Percentiles rank a stretch among this genome's conserved stretches.
phyloP scores from a whole-genome alignment of 1,284 basidiomycete species.

The Leucoagaricus sp. region DNA sequence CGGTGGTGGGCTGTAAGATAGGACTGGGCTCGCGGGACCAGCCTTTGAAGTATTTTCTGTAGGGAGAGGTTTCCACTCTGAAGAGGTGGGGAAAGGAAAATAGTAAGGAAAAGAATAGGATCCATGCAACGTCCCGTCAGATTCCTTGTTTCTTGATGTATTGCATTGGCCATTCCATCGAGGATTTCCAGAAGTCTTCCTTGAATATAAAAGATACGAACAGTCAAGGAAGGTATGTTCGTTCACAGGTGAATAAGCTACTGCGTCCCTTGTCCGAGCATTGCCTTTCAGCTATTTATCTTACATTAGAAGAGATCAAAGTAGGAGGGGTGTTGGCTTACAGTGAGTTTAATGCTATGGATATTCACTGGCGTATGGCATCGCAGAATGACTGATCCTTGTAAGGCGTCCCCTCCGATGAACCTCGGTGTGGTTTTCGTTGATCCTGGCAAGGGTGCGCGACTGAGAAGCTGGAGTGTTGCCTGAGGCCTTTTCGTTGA shows the following conservation, averaged over 20 bases:
- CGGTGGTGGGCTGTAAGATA: background rate
- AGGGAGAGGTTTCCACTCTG: slow-evolving; percentile 10
- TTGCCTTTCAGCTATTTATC: background rate
- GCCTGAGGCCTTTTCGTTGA: background rate
- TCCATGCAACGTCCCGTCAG: slow-evolving; percentile 25
- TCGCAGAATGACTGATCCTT: background rate
- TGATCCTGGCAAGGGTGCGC: background rate
- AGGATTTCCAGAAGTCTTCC: slow-evolving; percentile 14
- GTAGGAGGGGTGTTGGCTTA: background rate
- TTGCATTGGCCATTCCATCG: background rate
- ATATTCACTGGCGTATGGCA: background rate
- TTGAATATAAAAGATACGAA: background rate
- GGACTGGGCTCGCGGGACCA: background rate
- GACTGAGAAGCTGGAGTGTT: background rate
- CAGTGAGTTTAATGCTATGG: slow-evolving; percentile 1
- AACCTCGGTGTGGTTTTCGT: background rate
- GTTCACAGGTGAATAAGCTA: background rate
- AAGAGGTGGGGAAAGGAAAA: slow-evolving; percentile 24
- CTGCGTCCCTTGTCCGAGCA: background rate
- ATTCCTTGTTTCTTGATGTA: slow-evolving; percentile 8
- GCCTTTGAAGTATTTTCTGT: background rate
- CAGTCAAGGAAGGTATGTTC: background rate
- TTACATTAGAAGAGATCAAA: background rate
- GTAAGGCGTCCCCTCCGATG: background rate
- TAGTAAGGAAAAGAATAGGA: slow-evolving; percentile 28